phyloP scores from a whole-genome alignment of 352 stramenopile genomes.

The Phytophthora citricola region DNA sequence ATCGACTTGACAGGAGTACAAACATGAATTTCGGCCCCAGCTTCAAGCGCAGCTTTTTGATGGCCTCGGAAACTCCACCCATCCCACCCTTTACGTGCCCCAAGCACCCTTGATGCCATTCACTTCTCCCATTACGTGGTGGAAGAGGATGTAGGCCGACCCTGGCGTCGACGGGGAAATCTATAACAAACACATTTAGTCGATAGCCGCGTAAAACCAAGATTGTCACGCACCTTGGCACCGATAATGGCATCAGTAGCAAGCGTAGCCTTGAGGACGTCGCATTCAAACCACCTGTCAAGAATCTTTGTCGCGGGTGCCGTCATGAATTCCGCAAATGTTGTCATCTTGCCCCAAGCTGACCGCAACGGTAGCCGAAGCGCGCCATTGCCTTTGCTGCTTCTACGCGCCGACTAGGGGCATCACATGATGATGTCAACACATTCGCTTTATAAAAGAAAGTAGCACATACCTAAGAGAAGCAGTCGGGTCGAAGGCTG shows the following conservation, averaged over 20 bases:
- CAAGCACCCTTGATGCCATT: constrained; percentile 89
- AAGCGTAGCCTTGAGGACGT: constrained; percentile 90
- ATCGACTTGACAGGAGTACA: constrained; percentile 73
- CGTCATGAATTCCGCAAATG: constrained; percentile 91
- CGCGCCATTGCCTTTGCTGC: constrained; percentile 71
- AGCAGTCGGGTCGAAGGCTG: constrained; percentile 62
- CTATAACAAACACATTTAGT: constrained; percentile 26
- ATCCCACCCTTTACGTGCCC: constrained; percentile 92
- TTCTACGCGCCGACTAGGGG: constrained; percentile 59
- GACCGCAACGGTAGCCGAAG: constrained; percentile 66
- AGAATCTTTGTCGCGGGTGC: constrained; percentile 87
- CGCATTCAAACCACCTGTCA: constrained; percentile 92
- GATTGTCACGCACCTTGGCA: constrained; percentile 59
- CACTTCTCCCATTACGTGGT: constrained; percentile 93
- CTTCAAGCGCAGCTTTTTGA: constrained; percentile 65
- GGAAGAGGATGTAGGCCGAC: constrained; percentile 92
- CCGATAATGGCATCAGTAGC: constrained; percentile 94
- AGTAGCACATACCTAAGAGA: constrained; percentile 50
- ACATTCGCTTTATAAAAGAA: background rate
- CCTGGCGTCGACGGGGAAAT: constrained; percentile 84
- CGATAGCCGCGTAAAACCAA: background rate
- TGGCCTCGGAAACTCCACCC: constrained; percentile 77
- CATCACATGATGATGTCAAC: too few species aligned
- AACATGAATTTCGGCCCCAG: constrained; percentile 79
- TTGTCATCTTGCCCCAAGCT: constrained; percentile 80